These are phyloP conservation scores for Tricholoma terreum DNA, from an alignment of 768 basidiomycete genomes.

Conservation along the genomic window DNA sequence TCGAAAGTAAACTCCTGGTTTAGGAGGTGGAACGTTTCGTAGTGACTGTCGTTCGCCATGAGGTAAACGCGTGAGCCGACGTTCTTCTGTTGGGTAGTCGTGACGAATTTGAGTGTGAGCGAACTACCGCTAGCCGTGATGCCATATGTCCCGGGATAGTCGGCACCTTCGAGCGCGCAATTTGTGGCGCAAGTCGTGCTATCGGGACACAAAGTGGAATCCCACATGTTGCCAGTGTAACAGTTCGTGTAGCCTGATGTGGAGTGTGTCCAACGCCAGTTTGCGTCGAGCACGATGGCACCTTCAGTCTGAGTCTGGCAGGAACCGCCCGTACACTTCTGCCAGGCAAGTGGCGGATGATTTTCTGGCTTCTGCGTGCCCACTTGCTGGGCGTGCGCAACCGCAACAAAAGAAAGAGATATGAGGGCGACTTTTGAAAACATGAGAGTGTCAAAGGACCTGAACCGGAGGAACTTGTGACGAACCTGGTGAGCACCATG, in stretches of 20 bases:
- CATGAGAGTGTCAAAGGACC: slow-evolving; percentile 22
- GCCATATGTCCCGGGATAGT: slow-evolving; percentile 51
- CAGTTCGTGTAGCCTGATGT: slow-evolving; percentile 38
- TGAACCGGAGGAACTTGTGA: neutral
- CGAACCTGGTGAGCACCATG: neutral
- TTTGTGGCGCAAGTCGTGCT: slow-evolving; percentile 42
- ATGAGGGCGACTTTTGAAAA: slow-evolving; percentile 38
- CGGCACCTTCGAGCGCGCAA: slow-evolving; percentile 45
- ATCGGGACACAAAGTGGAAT: slow-evolving; percentile 49
- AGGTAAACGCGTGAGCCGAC: slow-evolving; percentile 37
- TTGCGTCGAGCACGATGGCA: slow-evolving; percentile 48
- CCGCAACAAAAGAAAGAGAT: slow-evolving; percentile 37
- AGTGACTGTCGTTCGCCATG: slow-evolving; percentile 30
- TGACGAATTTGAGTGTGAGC: slow-evolving; percentile 49
- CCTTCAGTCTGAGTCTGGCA: slow-evolving; percentile 36
- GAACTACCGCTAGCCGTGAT: slow-evolving; percentile 45
- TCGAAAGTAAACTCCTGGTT: slow-evolving; percentile 49
- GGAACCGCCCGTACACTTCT: slow-evolving; percentile 44
- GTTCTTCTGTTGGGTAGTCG: slow-evolving; percentile 34
- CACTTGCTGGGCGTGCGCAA: slow-evolving; percentile 48
- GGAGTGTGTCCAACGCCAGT: slow-evolving; percentile 55
- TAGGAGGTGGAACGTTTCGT: slow-evolving; percentile 36
- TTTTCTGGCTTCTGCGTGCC: slow-evolving; percentile 42
- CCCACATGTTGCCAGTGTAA: slow-evolving; percentile 58
- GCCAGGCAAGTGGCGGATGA: slow-evolving; percentile 31